phyloP scores from a whole-genome alignment of 2,329 filamentous ascomycete species.

The Alternaria gansuensis region DNA sequence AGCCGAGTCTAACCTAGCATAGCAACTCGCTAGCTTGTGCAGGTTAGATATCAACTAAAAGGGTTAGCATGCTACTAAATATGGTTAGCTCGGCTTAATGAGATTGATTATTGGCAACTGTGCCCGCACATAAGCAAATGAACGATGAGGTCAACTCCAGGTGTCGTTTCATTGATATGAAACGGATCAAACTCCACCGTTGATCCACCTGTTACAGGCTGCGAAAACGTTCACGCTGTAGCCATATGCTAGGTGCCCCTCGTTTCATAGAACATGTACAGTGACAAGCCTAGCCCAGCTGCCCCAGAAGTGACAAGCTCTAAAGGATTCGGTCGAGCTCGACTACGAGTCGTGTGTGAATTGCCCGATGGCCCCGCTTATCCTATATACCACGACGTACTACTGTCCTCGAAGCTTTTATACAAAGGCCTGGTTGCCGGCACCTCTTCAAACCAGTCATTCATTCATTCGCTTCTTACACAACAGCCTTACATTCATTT shows the following conservation, averaged over 20 bases:
- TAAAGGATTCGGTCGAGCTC: constrained; percentile 8
- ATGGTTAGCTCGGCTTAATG: too few relatives aligned
- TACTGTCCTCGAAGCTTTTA: background rate
- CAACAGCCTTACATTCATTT: constrained; percentile 24
- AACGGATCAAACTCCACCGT: constrained; percentile 1
- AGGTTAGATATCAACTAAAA: too few relatives aligned
- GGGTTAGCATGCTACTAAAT: too few relatives aligned
- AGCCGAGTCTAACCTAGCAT: too few relatives aligned
- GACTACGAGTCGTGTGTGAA: background rate
- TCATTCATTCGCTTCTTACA: constrained; percentile 11
- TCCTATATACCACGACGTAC: background rate
- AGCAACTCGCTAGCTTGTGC: too few relatives aligned
- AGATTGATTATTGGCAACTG: too few relatives aligned
- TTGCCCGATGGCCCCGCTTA: background rate
- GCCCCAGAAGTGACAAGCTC: constrained; percentile 16
- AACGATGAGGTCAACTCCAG: background rate
- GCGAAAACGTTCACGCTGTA: background rate
- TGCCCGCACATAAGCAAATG: background rate
- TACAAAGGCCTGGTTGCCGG: constrained; percentile 29
- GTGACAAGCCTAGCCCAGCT: constrained; percentile 19
- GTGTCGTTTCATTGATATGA: constrained; percentile 1
- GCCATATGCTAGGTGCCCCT: constrained; percentile 9
- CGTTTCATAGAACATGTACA: constrained; percentile 4
- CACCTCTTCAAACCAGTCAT: constrained; percentile 9
- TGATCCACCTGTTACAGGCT: constrained; percentile 8